Percentiles rank a stretch among this genome's conserved stretches.
These are phyloP conservation scores for Amyloporia xantha DNA, from an alignment of 768 basidiomycete genomes.

Conservation along the genomic window DNA sequence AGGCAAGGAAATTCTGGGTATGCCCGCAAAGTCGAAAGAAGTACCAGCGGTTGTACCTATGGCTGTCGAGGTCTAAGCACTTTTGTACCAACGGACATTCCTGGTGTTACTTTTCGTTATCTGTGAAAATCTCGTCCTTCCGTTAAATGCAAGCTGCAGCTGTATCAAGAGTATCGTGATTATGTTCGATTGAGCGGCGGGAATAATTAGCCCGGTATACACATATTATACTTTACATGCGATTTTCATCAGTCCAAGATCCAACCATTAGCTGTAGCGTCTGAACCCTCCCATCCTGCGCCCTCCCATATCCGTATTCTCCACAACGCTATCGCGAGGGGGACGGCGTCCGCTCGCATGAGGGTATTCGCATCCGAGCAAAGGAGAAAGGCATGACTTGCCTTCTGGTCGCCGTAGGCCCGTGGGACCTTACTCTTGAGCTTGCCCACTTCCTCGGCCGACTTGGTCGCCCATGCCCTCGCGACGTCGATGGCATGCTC, in stretches of 20 bases:
- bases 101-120: neutral
- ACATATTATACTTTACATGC: no score
- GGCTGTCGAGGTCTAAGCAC: constrained; percentile 33
- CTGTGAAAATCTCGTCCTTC: neutral
- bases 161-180: neutral
- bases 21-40: constrained; percentile 17
- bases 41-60: constrained; percentile 32
- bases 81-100: constrained; percentile 8
- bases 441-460: neutral
- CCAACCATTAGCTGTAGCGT: constrained; percentile 1
- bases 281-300: constrained; percentile 36
- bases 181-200: neutral
- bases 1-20: constrained; percentile 64
- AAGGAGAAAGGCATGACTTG: constrained; percentile 67
- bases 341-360: constrained; percentile 51
- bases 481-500: neutral
- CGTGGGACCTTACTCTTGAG: no score
- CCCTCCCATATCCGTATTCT: constrained; percentile 74
- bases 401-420: constrained; percentile 42
- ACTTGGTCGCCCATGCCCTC: constrained; percentile 6
- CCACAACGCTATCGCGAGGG: constrained; percentile 71
- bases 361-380: constrained; percentile 43
- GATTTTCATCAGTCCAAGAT: neutral
- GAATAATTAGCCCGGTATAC: neutral
- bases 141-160: neutral